Evolutionary conservation across 2,329 filamentous ascomycete genomes (phyloP), one percentile per base, ranked within the genome.

Genomic region (Septoria petroselini): DNA sequence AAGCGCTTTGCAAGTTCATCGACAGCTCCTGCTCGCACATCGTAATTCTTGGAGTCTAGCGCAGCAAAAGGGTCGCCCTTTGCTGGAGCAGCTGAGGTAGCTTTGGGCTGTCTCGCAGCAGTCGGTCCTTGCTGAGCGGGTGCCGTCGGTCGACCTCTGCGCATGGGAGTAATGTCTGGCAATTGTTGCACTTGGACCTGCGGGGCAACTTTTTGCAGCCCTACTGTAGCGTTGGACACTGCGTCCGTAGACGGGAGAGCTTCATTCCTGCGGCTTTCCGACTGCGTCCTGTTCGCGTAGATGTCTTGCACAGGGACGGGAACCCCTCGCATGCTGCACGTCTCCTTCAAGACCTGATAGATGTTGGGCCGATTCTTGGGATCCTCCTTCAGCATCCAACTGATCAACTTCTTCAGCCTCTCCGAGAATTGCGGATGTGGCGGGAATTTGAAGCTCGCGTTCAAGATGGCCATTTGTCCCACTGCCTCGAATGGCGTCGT

Each of bases 401-500:
- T 86, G 66, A 97, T 97, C 33, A 98, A 75, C 63, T 85, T 83
- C 75, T 96, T 96, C 48, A 96, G 72, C 48, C 86, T 82, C 60
- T 95, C 88, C 0, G 93, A 96, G 67, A 98, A 98, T 14, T 81
- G 75, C 21, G 93, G 93, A 64, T 96, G 89, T 52, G 79, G 81
- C 4, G 91, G 93, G 63, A 88, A 98, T 64, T 88, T 91, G 77
- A 88, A 97, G 69, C 83, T 94, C 42, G 93, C 93, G 66, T 97
- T 97, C 54, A 98, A 74, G 57, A 98, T 98, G 9, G 93, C 93
- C 75, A 97, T 87, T 73, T 96, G 91, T 19, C 93, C 93, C 65
- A 95, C 90, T 57, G 97, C 91, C 71, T 98, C 93, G 63, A 98
- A 98, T 0, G 93, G 93, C 4, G 93, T 98, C 1, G 93, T 98